phyloP scores from a whole-genome alignment of 306 rosid species.

The Acacia melanoxylon region DNA sequence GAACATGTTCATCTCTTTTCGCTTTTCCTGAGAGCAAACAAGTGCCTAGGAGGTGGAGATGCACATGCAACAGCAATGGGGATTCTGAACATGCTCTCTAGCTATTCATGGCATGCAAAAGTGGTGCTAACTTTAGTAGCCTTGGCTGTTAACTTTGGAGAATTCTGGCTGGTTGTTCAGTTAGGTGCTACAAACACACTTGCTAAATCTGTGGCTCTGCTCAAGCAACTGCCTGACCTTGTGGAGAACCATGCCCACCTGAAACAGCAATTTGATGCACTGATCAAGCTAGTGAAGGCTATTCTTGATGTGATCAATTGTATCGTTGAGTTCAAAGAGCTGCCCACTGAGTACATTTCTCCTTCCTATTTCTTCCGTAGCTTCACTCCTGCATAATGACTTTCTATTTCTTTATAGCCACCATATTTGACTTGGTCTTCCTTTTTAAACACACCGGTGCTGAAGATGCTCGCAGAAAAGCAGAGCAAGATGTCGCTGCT shows the following conservation, averaged over 20 bases:
- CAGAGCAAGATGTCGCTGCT: too few relatives aligned
- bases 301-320: conserved; percentile 34
- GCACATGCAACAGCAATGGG: conserved; percentile 45
- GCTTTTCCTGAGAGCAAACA: not conserved
- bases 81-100: conserved; percentile 45
- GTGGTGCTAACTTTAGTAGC: conserved; percentile 53
- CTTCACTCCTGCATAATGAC: too few relatives aligned
- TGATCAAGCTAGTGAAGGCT: conserved; percentile 40
- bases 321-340: conserved; percentile 40
- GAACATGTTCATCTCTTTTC: conserved; percentile 22
- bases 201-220: conserved; percentile 55
- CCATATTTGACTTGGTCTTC: too few relatives aligned
- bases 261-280: conserved; percentile 44
- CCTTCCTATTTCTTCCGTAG: too few relatives aligned
- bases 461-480: too few relatives aligned
- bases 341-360: conserved; percentile 50
- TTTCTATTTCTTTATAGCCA: too few relatives aligned
- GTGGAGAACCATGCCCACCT: conserved; percentile 37
- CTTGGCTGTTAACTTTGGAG: conserved; percentile 49
- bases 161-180: conserved; percentile 58
- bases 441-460: too few relatives aligned
- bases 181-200: conserved; percentile 41
- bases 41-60: too few relatives aligned
- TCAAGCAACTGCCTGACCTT: conserved; percentile 51
- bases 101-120: conserved; percentile 64